Evolutionary conservation across 176 grass and related monocot species (phyloP).

Genomic region (Phragmites australis): DNA sequence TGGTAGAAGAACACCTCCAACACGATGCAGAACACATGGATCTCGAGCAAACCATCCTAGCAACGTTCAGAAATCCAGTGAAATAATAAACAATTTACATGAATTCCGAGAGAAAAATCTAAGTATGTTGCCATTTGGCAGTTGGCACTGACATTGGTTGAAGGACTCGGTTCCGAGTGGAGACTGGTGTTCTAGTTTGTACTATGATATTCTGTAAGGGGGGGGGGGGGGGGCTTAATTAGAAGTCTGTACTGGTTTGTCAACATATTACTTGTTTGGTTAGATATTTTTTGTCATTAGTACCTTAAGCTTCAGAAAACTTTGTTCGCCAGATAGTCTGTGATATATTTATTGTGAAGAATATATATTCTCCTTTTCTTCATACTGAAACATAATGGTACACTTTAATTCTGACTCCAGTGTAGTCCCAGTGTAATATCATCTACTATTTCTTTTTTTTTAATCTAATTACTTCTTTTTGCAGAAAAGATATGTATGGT

Average conservation of each 20-base stretch:
- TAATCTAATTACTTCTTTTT: background rate
- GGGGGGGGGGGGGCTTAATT: background rate
- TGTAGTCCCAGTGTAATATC: background rate
- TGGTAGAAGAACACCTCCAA: conserved; percentile 79
- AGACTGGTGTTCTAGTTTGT: background rate
- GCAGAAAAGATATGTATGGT: background rate
- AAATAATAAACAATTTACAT: conserved; percentile 22
- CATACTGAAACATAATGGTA: background rate
- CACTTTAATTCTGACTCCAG: background rate
- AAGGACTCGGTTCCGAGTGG: conserved; percentile 10
- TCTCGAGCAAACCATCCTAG: conserved; percentile 88
- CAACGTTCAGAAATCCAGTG: conserved; percentile 31
- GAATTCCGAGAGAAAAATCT: background rate
- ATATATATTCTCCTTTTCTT: background rate
- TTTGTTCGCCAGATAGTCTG: conserved; percentile 11
- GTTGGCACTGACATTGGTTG: background rate
- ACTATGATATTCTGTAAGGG: conserved; percentile 14
- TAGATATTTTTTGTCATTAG: background rate
- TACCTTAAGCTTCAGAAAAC: conserved; percentile 3
- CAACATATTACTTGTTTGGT: conserved; percentile 10
- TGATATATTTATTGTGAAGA: conserved; percentile 11
- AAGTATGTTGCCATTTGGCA: background rate
- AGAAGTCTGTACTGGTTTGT: background rate
- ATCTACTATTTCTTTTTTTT: background rate
- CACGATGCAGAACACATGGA: conserved; percentile 66